Evolutionary conservation across 2,329 filamentous ascomycete genomes (phyloP).

Genomic region (Neurospora crassa): DNA sequence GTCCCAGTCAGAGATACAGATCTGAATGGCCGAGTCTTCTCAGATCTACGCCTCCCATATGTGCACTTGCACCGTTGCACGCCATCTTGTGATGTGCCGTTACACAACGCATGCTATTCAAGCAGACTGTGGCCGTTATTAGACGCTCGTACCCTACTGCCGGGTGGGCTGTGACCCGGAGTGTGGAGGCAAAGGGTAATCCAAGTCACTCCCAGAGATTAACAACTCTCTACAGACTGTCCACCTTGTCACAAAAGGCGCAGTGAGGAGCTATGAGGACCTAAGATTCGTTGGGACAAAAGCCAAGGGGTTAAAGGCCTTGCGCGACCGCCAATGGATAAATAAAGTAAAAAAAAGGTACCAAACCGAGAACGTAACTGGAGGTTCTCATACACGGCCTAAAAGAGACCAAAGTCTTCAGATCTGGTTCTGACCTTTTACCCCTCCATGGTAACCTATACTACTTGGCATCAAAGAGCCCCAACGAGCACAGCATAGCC

Average conservation of each 20-base stretch:
- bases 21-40: not conserved
- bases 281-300: not conserved
- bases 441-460: not conserved
- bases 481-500: not conserved
- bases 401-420: not conserved
- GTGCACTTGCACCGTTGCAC: not conserved
- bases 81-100: not conserved
- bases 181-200: not conserved
- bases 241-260: not conserved
- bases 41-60: not conserved
- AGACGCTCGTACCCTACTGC: not conserved
- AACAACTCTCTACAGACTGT: not conserved
- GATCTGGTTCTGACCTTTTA: not conserved
- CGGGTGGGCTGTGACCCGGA: not conserved
- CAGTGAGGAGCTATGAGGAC: not conserved
- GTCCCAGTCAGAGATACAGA: not conserved
- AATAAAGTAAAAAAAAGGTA: not conserved
- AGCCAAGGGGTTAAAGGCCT: not conserved
- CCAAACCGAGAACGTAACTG: not conserved
- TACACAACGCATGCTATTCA: not conserved
- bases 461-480: not conserved
- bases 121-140: not conserved
- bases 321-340: not conserved
- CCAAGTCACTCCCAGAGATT: not conserved
- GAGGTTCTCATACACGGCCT: not conserved